Conservation (phyloP, 148 eudicot species). For the Spergularia bocconei region DNA sequence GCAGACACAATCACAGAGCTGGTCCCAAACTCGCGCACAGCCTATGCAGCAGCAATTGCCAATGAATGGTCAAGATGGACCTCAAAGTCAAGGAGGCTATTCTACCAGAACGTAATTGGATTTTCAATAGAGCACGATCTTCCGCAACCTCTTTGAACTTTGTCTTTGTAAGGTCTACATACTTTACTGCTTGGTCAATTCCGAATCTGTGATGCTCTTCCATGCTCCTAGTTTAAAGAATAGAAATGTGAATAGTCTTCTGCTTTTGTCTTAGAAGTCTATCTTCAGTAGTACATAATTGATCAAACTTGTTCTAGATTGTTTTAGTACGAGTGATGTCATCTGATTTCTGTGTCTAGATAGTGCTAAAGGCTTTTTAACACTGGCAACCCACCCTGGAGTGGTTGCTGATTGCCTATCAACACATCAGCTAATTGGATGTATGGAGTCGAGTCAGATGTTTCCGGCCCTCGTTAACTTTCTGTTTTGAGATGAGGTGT, state of each 20-base stretch:
- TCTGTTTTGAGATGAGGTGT: no score
- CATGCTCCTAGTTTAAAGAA: neutral
- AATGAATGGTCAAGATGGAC: constrained; percentile 24
- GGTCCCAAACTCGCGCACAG: constrained; percentile 22
- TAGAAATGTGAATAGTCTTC: constrained; percentile 5
- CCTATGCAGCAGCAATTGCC: constrained; percentile 12
- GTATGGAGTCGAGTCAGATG: no score
- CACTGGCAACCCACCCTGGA: no score
- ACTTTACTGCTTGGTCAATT: neutral
- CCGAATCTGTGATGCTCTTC: neutral
- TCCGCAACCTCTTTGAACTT: no score
- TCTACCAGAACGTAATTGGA: constrained; percentile 20
- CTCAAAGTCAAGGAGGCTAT: constrained; percentile 26
- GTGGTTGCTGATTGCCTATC: no score
- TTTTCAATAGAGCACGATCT: no score
- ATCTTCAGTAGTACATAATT: neutral
- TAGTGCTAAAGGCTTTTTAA: no score
- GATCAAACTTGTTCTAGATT: no score
- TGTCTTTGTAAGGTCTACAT: neutral
- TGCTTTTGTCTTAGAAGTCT: neutral
- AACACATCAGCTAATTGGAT: no score
- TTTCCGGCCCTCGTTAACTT: no score
- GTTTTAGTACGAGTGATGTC: no score
- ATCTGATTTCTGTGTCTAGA: no score
- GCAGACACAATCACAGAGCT: constrained; percentile 27